Conservation (phyloP, 2,329 filamentous ascomycete genomes). For the Xylaria digitata region DNA sequence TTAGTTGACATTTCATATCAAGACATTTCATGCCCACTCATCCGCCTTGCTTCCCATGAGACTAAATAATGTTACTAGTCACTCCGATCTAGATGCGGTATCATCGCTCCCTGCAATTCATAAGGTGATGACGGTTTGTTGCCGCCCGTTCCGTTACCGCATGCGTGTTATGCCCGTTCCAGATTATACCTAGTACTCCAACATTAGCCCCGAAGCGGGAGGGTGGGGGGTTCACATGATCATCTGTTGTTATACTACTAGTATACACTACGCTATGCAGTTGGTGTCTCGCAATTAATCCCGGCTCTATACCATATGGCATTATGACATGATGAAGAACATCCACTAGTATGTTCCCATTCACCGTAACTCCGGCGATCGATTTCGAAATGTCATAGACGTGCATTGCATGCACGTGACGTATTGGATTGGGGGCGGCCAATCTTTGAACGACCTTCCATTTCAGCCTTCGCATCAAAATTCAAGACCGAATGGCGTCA, state of each 20-base stretch:
- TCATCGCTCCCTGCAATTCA: too few species aligned
- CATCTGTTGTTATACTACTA: too few species aligned
- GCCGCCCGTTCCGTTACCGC: too few species aligned
- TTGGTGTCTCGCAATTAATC: background rate
- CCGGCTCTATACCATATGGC: background rate
- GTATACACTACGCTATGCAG: too few species aligned
- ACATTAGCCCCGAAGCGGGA: background rate
- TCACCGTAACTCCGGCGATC: background rate
- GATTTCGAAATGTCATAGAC: background rate
- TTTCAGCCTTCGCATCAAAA: background rate
- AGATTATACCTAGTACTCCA: background rate
- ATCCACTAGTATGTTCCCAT: background rate
- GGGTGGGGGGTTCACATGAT: slow-evolving; percentile 1
- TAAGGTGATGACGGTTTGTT: too few species aligned
- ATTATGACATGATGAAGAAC: background rate
- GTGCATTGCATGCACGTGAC: background rate
- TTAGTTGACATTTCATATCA: too few species aligned
- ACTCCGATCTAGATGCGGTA: too few species aligned
- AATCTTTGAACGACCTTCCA: background rate
- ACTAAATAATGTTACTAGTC: too few species aligned
- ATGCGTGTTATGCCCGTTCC: too few species aligned
- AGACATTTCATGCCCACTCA: too few species aligned
- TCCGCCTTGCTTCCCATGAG: too few species aligned
- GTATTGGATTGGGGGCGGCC: background rate
- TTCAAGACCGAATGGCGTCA: background rate